Conservation (phyloP, 2,329 filamentous ascomycete species). For the Arthroderma sp. region DNA sequence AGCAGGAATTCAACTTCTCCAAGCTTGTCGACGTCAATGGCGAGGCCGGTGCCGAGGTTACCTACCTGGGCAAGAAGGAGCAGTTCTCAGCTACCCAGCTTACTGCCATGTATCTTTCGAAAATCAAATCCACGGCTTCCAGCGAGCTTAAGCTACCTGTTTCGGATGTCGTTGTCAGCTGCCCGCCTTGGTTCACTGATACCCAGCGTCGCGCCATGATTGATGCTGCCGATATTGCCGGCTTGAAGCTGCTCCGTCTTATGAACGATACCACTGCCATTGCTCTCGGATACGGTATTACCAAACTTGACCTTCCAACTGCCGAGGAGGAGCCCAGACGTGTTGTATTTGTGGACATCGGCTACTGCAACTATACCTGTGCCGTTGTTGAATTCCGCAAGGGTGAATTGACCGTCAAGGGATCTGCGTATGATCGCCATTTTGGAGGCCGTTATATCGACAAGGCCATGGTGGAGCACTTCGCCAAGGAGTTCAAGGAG, state of each 20-base stretch:
- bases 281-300: constrained; percentile 93
- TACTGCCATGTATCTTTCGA: constrained; percentile 87
- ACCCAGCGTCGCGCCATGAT: constrained; percentile 77
- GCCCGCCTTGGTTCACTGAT: constrained; percentile 95
- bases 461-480: constrained; percentile 85
- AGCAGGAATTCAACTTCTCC: constrained; percentile 82
- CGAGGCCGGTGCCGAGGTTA: constrained; percentile 88
- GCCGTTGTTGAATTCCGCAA: constrained; percentile 95
- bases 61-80: constrained; percentile 88
- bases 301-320: constrained; percentile 81
- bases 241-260: constrained; percentile 78
- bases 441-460: constrained; percentile 97
- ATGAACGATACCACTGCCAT: constrained; percentile 98
- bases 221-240: constrained; percentile 85
- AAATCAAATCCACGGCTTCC: constrained; percentile 78
- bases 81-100: constrained; percentile 90
- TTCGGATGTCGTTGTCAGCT: constrained; percentile 83
- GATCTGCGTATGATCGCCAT: constrained; percentile 85
- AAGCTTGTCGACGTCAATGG: constrained; percentile 80
- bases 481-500: constrained; percentile 89
- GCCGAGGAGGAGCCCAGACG: constrained; percentile 85
- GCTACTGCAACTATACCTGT: constrained; percentile 89
- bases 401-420: constrained; percentile 87
- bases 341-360: constrained; percentile 86
- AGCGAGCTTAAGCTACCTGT: constrained; percentile 83